Evolutionary conservation across 2,329 filamentous ascomycete genomes (phyloP), one percentile per base, ranked within the genome.

Genomic region (Aspergillus sp.): DNA sequence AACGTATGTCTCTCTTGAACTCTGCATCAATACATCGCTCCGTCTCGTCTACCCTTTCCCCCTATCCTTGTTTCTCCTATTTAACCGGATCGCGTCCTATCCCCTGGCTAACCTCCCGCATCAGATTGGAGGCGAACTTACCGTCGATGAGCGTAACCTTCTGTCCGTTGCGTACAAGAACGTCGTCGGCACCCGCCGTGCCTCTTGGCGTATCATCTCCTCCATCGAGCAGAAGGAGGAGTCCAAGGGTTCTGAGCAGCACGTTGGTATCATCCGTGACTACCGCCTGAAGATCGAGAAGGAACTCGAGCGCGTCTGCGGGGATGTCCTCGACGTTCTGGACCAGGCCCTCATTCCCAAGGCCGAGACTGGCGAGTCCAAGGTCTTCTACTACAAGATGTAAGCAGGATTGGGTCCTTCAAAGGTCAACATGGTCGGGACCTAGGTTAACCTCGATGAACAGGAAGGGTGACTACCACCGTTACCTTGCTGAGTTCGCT

Each of bases 361-460:
- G 76, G 91, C 91, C 69, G 86, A 93, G 76, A 86, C 88, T 60
- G 91, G 91, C 78, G 91, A 97, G 82, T 95, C 90, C 73, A 97
- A 96, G 85, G 91, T 97, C 71, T 97, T 97, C 77, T 97, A 97
- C 81, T 90, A 96, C 86, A 97, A 97, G 85, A 97, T 97, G 91
- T 96, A 78, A 89, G 95, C 69, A 76, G 93, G 23, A 20, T 90
- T 86, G 59, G 86, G 85, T 66, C 86, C 89, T 63, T 88, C 37
- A 13, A 12, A 20, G 19, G 7, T 10, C 23, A 17, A 10, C 4
- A 19, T 41, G n/a, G 5, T 41, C 22, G 15, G 13, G 7, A 30
- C 22, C 20, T 22, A 17, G 20, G 9, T 20, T 9, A 27, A 20
- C 89, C 73, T 87, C 58, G 49, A 57, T 51, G 55, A 58, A 69